Base-by-base conservation (phyloP, 2,329 filamentous ascomycete genomes). In the Monosporascus cannonballus region DNA sequence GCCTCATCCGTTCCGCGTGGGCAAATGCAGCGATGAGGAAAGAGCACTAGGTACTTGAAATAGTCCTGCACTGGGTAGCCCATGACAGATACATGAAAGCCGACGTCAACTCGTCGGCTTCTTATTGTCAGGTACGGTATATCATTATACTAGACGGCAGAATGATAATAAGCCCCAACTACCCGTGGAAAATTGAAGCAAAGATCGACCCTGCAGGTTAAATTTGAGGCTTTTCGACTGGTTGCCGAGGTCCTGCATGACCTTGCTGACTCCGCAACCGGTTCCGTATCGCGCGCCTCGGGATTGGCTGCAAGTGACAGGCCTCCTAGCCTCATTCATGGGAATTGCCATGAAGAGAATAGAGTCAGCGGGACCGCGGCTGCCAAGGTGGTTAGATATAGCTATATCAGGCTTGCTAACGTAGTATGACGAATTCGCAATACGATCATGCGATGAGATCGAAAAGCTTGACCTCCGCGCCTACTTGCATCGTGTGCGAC, bases 191-290 rank as follows among this genome's bases (percentile, higher is more conserved):
- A 30, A 17, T n/a, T 46, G 24, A 46, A 46, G 42, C 42, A 58
- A 51, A 45, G 59, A 61, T 61, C 59, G 55, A 55, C 58, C 22
- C 53, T 54, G 56, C 56, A 50, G 48, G 56, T 49, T 56, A 41
- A 56, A 54, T 56, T 60, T 59, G 52, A 55, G 54, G 51, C 22
- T 50, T 52, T 37, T 36, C 55, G 37, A 60, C 53, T 61, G 59
- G 59, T 42, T 55, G 54, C 15, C 55, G 49, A 48, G 34, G 49
- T 53, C 49, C 53, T 59, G 59, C 59, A 61, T 61, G 58, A 61
- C 59, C 42, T 57, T 54, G 56, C 56, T 60, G 56, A 57, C 58
- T 60, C 59, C 55, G 55, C 58, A 44, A 18, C 42, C 49, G 38
- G 53, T 56, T 58, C 56, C 52, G 17, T 41, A 6, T 41, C 9